These are phyloP conservation scores for Monascus purpureus DNA, from an alignment of 495 filamentous ascomycete species.

Conservation along the genomic window DNA sequence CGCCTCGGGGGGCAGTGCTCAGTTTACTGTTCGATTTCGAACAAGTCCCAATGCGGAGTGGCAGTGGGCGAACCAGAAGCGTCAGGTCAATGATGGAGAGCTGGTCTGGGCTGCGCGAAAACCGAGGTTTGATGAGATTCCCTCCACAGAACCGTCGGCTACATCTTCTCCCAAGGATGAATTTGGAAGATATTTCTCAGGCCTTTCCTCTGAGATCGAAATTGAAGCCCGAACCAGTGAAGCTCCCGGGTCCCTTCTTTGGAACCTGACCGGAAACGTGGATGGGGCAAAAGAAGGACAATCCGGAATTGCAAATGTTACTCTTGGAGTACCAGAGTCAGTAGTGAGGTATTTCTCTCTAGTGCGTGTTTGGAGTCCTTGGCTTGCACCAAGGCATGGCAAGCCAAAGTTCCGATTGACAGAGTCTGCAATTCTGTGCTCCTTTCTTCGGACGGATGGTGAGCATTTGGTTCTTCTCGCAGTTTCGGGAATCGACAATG, in stretches of 20 bases:
- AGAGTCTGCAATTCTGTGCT: conserved; percentile 67
- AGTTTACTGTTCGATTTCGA: conserved; percentile 69
- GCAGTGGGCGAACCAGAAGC: conserved; percentile 63
- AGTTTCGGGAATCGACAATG: conserved; percentile 61
- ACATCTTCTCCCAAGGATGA: conserved; percentile 19
- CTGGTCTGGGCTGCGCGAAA: conserved; percentile 30
- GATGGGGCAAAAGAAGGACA: conserved; percentile 35
- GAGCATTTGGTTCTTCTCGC: conserved; percentile 69
- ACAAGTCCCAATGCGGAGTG: conserved; percentile 38
- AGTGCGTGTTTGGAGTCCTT: conserved; percentile 65
- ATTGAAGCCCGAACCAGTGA: conserved; percentile 47
- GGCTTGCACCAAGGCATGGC: conserved; percentile 83
- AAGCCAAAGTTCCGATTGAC: conserved; percentile 46
- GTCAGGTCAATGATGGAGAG: conserved; percentile 45
- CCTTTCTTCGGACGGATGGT: conserved; percentile 65
- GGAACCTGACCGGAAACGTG: conserved; percentile 48
- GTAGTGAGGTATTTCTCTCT: conserved; percentile 57
- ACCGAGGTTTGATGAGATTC: not conserved
- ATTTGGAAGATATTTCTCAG: conserved; percentile 45
- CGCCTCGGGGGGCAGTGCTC: conserved; percentile 19
- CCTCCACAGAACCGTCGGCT: conserved; percentile 5
- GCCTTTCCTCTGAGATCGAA: conserved; percentile 41
- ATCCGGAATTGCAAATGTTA: conserved; percentile 40
- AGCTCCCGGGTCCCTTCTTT: conserved; percentile 55
- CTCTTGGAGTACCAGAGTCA: conserved; percentile 49